Conservation (phyloP, 805 yeast genomes). For the Cyberlindnera mrakii region DNA sequence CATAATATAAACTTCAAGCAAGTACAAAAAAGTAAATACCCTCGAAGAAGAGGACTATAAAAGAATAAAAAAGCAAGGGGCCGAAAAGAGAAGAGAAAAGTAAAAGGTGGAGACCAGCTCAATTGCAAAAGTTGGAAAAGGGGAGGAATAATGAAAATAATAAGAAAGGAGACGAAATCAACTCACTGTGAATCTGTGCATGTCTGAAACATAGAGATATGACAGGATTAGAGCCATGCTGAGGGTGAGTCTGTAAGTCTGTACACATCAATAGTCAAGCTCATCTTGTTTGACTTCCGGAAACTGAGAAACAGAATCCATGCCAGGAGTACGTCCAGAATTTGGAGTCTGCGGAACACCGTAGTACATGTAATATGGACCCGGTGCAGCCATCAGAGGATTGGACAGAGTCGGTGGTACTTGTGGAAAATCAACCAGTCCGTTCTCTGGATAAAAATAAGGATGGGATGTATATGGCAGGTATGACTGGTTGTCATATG, state of each 20-base stretch:
- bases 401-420: conserved; percentile 7
- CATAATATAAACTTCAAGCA: too few relatives aligned
- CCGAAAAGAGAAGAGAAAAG: too few relatives aligned
- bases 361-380: conserved; percentile 27
- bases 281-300: background rate
- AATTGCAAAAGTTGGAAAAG: background rate
- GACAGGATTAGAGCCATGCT: too few relatives aligned
- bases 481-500: conserved; percentile 21
- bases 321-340: conserved; percentile 1
- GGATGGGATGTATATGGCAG: conserved; percentile 20
- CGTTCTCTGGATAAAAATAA: conserved; percentile 18
- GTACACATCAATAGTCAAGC: conserved; percentile 1
- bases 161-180: background rate
- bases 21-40: too few relatives aligned
- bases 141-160: background rate
- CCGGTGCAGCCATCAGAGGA: conserved; percentile 15
- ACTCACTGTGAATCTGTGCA: too few relatives aligned
- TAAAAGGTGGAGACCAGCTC: too few relatives aligned
- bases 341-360: conserved; percentile 20
- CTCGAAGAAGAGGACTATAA: too few relatives aligned
- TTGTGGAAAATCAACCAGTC: conserved; percentile 16
- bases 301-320: background rate
- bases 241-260: too few relatives aligned
- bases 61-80: too few relatives aligned
- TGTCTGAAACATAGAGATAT: too few relatives aligned